A percentile compares a stretch with the other conserved stretches of the same genome.
Conservation (phyloP, 345 rosid genomes). For the Aurinia saxatilis region DNA sequence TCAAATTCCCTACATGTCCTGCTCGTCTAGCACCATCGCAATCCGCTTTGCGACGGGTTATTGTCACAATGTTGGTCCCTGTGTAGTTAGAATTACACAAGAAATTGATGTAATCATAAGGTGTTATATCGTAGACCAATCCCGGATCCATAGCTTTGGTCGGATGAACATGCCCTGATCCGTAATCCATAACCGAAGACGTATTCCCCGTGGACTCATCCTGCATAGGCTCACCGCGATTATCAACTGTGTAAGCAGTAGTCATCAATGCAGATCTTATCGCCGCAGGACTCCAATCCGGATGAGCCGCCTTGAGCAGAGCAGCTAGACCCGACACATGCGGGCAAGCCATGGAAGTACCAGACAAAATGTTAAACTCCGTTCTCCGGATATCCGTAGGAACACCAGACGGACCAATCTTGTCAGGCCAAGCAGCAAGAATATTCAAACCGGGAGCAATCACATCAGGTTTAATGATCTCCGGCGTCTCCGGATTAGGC, state of each 20-base stretch:
- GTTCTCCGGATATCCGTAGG: conserved; percentile 58
- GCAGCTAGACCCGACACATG: conserved; percentile 91
- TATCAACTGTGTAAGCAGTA: conserved; percentile 62
- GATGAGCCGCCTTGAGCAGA: conserved; percentile 83
- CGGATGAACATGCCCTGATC: conserved; percentile 85
- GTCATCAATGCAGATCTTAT: conserved; percentile 90
- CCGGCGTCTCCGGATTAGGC: conserved; percentile 73
- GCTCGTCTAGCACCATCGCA: conserved; percentile 63
- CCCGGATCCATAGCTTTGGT: conserved; percentile 92
- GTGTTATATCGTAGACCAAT: conserved; percentile 51
- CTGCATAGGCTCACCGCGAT: conserved; percentile 49
- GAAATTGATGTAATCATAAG: conserved; percentile 66
- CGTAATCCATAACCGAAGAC: conserved; percentile 61
- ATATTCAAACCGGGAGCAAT: conserved; percentile 92
- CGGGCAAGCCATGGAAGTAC: conserved; percentile 97
- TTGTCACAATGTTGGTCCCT: conserved; percentile 43
- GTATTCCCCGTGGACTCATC: conserved; percentile 79
- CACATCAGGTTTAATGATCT: conserved; percentile 77
- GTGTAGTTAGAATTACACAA: conserved; percentile 80
- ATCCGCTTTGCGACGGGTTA: conserved; percentile 55
- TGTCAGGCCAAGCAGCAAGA: conserved; percentile 93
- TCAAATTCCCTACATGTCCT: conserved; percentile 66
- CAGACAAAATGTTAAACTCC: conserved; percentile 79
- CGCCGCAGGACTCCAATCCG: conserved; percentile 82
- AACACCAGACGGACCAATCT: conserved; percentile 63